Evolutionary conservation across 345 rosid species (phyloP), one percentile per base, ranked within the genome.

Genomic region (Lepidium didymum): DNA sequence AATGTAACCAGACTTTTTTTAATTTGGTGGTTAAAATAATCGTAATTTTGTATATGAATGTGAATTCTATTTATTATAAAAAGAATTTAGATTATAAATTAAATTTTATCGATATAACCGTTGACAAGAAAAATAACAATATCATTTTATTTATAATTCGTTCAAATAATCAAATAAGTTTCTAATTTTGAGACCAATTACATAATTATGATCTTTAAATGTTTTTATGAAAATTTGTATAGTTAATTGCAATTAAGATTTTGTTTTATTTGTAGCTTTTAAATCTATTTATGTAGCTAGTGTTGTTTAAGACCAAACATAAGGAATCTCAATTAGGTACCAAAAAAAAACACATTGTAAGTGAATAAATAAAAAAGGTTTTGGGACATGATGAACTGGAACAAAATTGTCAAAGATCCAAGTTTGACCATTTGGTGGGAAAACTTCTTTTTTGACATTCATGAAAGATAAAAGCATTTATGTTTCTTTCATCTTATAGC

Each of bases 391-490:
- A 59, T 74, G 72, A 74, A 60, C 2, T 59, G 43, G 57, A 67
- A 42, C 68, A 36, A 43, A 27, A n/a, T 58, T 58, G 62, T 73
- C 77, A 73, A 73, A 66, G 67, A 74, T 74, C 73, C 67, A 74
- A 58, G 62, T 67, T 57, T 73, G 77, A 74, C 77, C 49, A 59
- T 59, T 74, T 52, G 73, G 73, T 67, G 68, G 69, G 77, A 49
- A 57, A 64, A 64, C 76, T 64, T 33, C 53, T 64, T 72, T 72
- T 57, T 57, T 50, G 66, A 73, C 77, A 65, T 65, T 73, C 71
- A 73, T 73, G 71, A 53, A 73, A 57, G 72, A 31, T 25, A 60
- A 74, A 74, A 19, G 73, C 78, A 74, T 61, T 61, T 52, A 74
- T 74, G 73, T 74, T 74, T 67, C 67, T 41, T 15, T 50, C 67